phyloP scores from a whole-genome alignment of 371 early-diverging fungal species.

The Apophysomyces trapeziformis region DNA sequence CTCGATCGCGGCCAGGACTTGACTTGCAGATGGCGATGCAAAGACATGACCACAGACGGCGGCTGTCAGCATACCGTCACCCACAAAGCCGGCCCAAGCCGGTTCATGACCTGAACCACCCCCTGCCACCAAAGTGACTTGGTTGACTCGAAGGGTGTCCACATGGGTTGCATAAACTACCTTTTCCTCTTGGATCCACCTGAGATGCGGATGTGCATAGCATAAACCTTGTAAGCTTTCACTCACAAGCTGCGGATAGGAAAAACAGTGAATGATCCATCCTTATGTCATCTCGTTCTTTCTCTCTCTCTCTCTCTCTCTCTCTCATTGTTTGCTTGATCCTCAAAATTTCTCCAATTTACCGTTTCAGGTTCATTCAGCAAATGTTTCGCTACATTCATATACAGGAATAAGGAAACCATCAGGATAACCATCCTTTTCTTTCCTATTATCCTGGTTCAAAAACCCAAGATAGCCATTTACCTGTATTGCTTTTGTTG shows the following conservation, averaged over 20 bases:
- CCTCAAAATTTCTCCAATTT: constrained; percentile 1
- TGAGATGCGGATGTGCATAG: constrained; percentile 44
- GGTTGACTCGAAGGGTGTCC: constrained; percentile 52
- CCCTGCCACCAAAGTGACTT: constrained; percentile 81
- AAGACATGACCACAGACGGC: constrained; percentile 86
- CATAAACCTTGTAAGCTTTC: constrained; percentile 48
- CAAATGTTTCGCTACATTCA: constrained; percentile 37
- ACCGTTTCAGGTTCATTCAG: constrained; percentile 43
- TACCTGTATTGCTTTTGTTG: too few relatives aligned
- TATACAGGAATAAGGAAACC: neutral
- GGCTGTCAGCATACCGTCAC: constrained; percentile 72
- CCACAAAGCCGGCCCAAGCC: constrained; percentile 78
- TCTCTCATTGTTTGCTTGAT: neutral
- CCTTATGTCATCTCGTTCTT: too few relatives aligned
- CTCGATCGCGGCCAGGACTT: constrained; percentile 73
- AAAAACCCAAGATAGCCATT: too few relatives aligned
- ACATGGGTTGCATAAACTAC: constrained; percentile 62
- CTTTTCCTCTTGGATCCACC: constrained; percentile 37
- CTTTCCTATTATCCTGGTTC: neutral
- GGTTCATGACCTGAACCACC: constrained; percentile 91
- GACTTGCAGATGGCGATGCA: constrained; percentile 80
- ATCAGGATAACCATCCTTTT: neutral
- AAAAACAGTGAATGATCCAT: neutral
- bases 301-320: too few relatives aligned
- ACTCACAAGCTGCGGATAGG: constrained; percentile 28